A percentile compares a stretch with the other conserved stretches of the same genome.
Evolutionary conservation across 2,329 filamentous ascomycete species (phyloP).

Genomic region (Aspergillus cejpii): DNA sequence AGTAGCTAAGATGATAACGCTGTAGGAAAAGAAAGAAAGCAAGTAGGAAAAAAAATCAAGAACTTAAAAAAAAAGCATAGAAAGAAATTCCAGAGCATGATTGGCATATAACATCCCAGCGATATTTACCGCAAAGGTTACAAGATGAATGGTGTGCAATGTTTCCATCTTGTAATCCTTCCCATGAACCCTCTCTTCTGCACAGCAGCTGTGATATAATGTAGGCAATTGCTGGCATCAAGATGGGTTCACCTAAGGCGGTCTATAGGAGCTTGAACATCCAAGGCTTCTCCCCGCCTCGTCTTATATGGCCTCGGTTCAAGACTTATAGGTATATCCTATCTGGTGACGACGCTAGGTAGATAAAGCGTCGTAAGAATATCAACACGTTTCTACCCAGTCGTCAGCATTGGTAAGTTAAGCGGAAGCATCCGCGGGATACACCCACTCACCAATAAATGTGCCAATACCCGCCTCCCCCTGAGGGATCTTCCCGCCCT

Average conservation of each 20-base stretch:
- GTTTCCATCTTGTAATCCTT: constrained; percentile 3
- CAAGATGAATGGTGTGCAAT: constrained; percentile 1
- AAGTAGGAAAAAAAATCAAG: constrained; percentile 2
- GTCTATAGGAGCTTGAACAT: neutral
- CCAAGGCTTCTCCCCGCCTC: neutral
- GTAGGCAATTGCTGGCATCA: neutral
- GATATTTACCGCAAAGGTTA: constrained; percentile 2
- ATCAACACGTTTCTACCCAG: neutral
- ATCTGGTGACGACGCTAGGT: neutral
- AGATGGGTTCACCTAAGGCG: neutral
- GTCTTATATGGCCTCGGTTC: neutral
- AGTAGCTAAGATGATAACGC: constrained; percentile 1
- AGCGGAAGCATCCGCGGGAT: neutral
- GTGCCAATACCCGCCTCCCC: neutral
- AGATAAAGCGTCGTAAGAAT: neutral
- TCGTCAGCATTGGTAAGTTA: neutral
- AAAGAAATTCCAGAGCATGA: constrained; percentile 8
- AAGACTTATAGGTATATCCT: neutral
- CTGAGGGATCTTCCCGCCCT: neutral
- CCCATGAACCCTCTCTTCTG: neutral
- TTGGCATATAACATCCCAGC: neutral
- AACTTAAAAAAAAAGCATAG: constrained; percentile 9
- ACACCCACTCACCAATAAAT: neutral
- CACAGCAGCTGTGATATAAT: neutral
- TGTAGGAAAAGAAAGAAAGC: constrained; percentile 10